Percentiles rank a stretch among this genome's conserved stretches.
phyloP scores from a whole-genome alignment of 2,329 filamentous ascomycete species.

The Rosellinia necatrix region DNA sequence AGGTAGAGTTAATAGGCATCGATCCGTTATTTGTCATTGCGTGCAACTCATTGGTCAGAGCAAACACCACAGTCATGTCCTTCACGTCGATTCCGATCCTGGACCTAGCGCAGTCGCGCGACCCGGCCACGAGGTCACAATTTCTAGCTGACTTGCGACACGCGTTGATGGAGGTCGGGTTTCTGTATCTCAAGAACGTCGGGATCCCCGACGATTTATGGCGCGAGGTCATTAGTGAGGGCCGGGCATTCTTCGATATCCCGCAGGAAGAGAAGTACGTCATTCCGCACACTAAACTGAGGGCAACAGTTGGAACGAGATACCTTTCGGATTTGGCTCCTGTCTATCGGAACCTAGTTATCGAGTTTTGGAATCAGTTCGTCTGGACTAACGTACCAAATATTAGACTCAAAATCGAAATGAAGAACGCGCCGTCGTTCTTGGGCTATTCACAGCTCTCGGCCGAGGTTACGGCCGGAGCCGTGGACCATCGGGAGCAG shows the following conservation, averaged over 20 bases:
- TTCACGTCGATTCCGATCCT: conserved; percentile 80
- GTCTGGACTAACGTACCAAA: not conserved
- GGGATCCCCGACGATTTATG: conserved; percentile 71
- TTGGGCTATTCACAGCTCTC: conserved; percentile 70
- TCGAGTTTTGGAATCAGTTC: not conserved
- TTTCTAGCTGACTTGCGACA: conserved; percentile 74
- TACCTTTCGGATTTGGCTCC: not conserved
- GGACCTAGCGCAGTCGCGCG: conserved; percentile 69
- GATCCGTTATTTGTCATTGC: no score
- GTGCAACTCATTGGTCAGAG: not conserved
- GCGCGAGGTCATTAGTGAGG: conserved; percentile 67
- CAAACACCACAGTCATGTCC: conserved; percentile 52
- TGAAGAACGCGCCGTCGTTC: conserved; percentile 75
- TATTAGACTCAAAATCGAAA: conserved; percentile 66
- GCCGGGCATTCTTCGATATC: conserved; percentile 76
- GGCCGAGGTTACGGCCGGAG: conserved; percentile 73
- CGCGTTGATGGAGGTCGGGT: conserved; percentile 84
- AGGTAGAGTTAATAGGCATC: no score
- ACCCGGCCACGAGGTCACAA: conserved; percentile 68
- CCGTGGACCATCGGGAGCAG: conserved; percentile 81
- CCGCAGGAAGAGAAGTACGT: conserved; percentile 73
- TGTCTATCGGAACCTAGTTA: not conserved
- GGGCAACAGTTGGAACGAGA: not conserved
- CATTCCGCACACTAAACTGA: not conserved
- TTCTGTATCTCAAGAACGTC: conserved; percentile 82